These are phyloP conservation scores for Gamsiella multidivaricata DNA, from an alignment of 192 early-diverging fungal genomes.

Conservation along the genomic window DNA sequence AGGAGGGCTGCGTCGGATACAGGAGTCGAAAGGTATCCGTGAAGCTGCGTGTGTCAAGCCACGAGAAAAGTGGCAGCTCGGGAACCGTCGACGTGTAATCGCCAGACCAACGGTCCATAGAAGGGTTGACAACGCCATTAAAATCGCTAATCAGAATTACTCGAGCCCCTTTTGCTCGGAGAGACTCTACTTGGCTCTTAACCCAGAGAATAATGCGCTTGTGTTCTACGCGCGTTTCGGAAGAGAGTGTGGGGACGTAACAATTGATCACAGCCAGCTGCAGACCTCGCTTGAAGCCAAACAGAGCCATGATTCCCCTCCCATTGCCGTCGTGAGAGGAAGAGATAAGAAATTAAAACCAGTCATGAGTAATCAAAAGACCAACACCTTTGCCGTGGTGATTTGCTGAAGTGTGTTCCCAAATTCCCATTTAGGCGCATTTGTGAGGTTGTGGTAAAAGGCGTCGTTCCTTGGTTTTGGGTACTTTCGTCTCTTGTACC, in stretches of 20 bases:
- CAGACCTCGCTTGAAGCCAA: conserved; percentile 8
- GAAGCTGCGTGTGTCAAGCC: not conserved
- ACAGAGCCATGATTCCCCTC: not conserved
- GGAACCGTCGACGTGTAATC: not conserved
- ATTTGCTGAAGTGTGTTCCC: not conserved
- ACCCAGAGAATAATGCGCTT: not conserved
- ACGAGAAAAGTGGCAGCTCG: conserved; percentile 10
- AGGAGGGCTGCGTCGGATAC: not conserved
- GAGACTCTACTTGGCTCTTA: not conserved
- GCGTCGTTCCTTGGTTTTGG: not conserved
- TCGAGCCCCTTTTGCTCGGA: not conserved
- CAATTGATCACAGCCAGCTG: conserved; percentile 9
- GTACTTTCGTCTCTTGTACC: conserved; percentile 7
- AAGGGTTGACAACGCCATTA: no score
- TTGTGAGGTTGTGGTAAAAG: not conserved
- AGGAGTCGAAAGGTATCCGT: conserved; percentile 3
- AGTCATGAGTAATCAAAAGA: not conserved
- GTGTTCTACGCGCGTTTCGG: no score
- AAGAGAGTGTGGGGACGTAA: not conserved
- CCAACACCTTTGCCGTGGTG: conserved; percentile 9
- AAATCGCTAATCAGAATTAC: conserved; percentile 9
- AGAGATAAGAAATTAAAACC: not conserved
- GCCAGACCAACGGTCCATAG: not conserved
- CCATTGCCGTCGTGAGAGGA: not conserved
- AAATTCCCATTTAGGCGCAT: not conserved